Evolutionary conservation across 495 filamentous ascomycete genomes (phyloP).

Genomic region (Annulohypoxylon bovei): DNA sequence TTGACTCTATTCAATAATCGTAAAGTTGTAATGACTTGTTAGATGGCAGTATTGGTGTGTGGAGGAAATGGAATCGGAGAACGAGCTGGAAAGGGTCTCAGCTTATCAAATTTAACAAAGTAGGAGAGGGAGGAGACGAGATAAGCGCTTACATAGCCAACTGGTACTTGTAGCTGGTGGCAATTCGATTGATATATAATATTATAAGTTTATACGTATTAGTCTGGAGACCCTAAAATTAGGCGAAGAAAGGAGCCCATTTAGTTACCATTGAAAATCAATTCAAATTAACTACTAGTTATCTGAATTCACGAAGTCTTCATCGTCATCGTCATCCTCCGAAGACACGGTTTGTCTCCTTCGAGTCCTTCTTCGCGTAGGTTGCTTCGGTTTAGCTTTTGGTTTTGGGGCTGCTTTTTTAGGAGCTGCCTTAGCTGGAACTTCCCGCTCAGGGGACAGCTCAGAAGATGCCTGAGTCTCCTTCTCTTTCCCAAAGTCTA

Average conservation of each 20-base stretch:
- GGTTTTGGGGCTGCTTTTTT: conserved; percentile 41
- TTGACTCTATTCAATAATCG: not conserved
- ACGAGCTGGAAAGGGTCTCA: too few species aligned
- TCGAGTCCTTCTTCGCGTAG: conserved; percentile 41
- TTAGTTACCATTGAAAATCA: too few species aligned
- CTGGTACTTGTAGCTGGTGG: too few species aligned
- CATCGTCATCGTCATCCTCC: conserved; percentile 37
- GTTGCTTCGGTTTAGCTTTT: conserved; percentile 38
- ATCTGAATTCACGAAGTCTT: conserved; percentile 28
- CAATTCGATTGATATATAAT: too few species aligned
- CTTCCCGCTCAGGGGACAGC: conserved; percentile 16
- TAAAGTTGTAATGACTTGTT: not conserved
- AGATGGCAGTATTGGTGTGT: not conserved
- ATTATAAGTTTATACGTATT: too few species aligned
- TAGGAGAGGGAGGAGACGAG: too few species aligned
- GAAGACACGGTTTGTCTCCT: conserved; percentile 36
- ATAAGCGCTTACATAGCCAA: too few species aligned
- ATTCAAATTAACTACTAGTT: conserved; percentile 21
- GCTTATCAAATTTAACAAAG: too few species aligned
- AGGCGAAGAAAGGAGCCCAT: too few species aligned
- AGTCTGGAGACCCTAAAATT: too few species aligned
- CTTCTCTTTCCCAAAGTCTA: conserved; percentile 40
- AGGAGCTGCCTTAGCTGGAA: conserved; percentile 13
- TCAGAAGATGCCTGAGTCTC: conserved; percentile 5
- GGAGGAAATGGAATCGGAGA: too few species aligned